These are phyloP conservation scores for Syzygium aqueum DNA, from an alignment of 345 rosid species.

Conservation along the genomic window DNA sequence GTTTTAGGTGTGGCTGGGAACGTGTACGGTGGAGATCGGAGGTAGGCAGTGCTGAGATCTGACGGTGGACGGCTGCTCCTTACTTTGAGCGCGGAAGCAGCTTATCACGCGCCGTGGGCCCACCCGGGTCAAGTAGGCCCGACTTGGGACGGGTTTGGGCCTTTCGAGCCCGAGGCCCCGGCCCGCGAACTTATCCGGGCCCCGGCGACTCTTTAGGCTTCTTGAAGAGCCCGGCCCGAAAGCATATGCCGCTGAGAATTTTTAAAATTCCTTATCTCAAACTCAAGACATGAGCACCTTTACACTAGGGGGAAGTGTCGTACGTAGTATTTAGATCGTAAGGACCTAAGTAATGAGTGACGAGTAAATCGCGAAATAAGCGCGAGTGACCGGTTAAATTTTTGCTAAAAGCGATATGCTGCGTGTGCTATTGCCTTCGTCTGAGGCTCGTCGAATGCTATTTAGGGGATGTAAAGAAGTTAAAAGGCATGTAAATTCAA, in stretches of 20 bases:
- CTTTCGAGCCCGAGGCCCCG: background rate
- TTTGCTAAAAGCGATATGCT: background rate
- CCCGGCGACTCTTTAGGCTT: background rate
- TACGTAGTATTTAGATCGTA: background rate
- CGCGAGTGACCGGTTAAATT: background rate
- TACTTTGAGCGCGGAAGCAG: background rate
- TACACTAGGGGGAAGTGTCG: background rate
- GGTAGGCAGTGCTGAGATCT: background rate
- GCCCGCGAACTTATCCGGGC: background rate
- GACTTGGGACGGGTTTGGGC: background rate
- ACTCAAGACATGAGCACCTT: background rate
- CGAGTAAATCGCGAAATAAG: background rate
- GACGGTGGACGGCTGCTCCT: background rate
- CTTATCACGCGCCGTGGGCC: background rate
- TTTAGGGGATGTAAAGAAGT: background rate
- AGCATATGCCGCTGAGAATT: background rate
- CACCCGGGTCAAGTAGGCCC: background rate
- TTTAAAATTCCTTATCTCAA: background rate
- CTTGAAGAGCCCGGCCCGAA: background rate
- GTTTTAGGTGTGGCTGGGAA: background rate
- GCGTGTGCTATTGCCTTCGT: background rate
- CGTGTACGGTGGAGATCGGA: background rate
- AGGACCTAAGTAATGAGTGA: background rate
- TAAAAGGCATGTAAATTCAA: background rate
- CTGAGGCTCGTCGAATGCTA: background rate